A percentile compares a stretch with the other conserved stretches of the same genome.
phyloP scores from a whole-genome alignment of 2,329 filamentous ascomycete species.

The Sclerotinia minor region DNA sequence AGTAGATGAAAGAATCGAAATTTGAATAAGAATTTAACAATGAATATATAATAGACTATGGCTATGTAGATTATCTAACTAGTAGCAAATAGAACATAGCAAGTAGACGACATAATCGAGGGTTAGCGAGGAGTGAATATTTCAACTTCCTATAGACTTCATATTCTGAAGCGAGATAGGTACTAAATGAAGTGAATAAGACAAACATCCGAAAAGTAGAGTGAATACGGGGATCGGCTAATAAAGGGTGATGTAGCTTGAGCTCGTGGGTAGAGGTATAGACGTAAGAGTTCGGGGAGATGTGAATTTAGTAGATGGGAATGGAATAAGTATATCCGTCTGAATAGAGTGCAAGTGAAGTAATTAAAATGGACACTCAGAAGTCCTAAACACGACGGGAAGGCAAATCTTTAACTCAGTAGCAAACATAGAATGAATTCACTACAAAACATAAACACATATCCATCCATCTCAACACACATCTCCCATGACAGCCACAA shows the following conservation, averaged over 20 bases:
- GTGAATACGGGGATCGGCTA: too few relatives aligned
- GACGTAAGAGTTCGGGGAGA: neutral
- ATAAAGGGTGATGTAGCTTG: neutral
- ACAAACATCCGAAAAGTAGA: too few relatives aligned
- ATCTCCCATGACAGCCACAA: neutral
- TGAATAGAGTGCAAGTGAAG: neutral
- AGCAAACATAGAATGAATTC: neutral
- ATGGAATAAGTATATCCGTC: neutral
- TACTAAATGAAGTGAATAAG: too few relatives aligned
- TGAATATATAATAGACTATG: too few relatives aligned
- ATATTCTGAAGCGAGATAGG: neutral
- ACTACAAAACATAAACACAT: too few relatives aligned
- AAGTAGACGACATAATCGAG: neutral
- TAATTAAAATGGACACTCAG: too few relatives aligned
- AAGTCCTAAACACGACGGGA: neutral
- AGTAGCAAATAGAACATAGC: neutral
- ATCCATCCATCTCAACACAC: too few relatives aligned
- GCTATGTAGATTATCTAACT: neutral
- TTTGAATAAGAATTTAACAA: too few relatives aligned
- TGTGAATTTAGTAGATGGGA: neutral
- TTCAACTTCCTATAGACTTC: neutral
- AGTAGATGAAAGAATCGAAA: too few relatives aligned
- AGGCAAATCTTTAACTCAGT: neutral
- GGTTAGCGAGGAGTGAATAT: neutral
- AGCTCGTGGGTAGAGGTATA: neutral